Percentiles rank a stretch among this genome's conserved stretches.
These are phyloP conservation scores for Ascochyta lentis DNA, from an alignment of 2,329 filamentous ascomycete genomes.

Conservation along the genomic window DNA sequence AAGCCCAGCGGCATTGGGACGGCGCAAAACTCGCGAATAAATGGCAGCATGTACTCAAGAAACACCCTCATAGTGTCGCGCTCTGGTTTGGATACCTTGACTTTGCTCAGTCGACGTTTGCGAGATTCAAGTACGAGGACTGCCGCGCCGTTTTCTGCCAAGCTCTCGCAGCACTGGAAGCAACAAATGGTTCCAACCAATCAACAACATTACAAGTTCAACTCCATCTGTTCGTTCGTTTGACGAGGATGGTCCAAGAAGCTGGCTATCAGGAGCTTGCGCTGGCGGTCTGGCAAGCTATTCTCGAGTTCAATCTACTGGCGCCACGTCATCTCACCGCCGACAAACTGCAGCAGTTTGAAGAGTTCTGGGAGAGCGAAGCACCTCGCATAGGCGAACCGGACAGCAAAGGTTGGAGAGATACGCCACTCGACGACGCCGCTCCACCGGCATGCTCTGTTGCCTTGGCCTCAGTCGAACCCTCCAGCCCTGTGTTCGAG, in stretches of 20 bases:
- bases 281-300: conserved; percentile 80
- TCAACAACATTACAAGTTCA: conserved; percentile 21
- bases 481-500: conserved; percentile 25
- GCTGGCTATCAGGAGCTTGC: conserved; percentile 80
- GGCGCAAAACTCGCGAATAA: conserved; percentile 64
- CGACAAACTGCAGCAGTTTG: conserved; percentile 54
- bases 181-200: background rate
- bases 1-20: conserved; percentile 79
- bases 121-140: conserved; percentile 71
- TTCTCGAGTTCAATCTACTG: conserved; percentile 75
- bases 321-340: conserved; percentile 59
- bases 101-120: conserved; percentile 71
- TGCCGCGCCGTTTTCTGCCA: conserved; percentile 66
- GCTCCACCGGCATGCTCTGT: conserved; percentile 6
- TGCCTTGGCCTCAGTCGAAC: conserved; percentile 5
- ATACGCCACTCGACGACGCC: conserved; percentile 49
- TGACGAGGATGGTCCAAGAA: conserved; percentile 77
- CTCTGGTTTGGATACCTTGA: conserved; percentile 79
- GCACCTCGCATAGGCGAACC: conserved; percentile 77
- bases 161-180: conserved; percentile 58
- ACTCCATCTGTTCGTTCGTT: conserved; percentile 75
- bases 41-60: conserved; percentile 69
- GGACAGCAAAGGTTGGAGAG: conserved; percentile 72
- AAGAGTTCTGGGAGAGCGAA: conserved; percentile 88
- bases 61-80: conserved; percentile 63